phyloP scores from a whole-genome alignment of 2,329 filamentous ascomycete genomes.

The Botrytis galanthina region DNA sequence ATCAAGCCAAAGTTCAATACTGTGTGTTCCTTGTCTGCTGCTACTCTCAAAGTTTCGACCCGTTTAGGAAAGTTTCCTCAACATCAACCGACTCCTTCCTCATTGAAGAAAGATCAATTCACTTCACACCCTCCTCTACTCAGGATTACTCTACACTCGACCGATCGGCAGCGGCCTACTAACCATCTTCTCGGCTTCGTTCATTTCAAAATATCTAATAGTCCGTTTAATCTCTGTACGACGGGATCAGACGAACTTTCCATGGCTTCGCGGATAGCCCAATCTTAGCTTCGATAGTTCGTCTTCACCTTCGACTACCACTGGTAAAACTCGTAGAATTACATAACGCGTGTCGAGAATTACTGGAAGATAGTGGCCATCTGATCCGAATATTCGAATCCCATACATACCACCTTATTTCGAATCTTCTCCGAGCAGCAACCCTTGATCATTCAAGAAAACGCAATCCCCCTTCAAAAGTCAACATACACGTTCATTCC shows the following conservation, averaged over 20 bases:
- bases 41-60: slow-evolving; percentile 5
- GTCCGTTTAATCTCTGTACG: neutral
- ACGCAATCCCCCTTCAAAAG: neutral
- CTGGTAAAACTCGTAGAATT: slow-evolving; percentile 25
- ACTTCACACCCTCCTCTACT: neutral
- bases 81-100: neutral
- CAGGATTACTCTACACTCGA: neutral
- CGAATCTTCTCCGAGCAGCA: slow-evolving; percentile 1
- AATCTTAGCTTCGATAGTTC: neutral
- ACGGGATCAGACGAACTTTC: neutral
- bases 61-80: slow-evolving; percentile 12
- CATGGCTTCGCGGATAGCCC: neutral
- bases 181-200: neutral
- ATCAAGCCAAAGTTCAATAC: neutral
- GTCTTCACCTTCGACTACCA: neutral
- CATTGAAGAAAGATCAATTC: neutral
- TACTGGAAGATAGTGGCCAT: neutral
- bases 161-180: neutral
- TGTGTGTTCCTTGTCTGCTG: slow-evolving; percentile 3
- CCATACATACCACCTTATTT: neutral
- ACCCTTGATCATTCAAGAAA: neutral
- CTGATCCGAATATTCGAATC: neutral
- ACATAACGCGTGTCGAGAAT: slow-evolving; percentile 7
- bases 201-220: neutral
- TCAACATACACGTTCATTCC: slow-evolving; percentile 16